Conservation (phyloP, 371 early-diverging fungal species). For the Sanchytrium tribonematis region DNA sequence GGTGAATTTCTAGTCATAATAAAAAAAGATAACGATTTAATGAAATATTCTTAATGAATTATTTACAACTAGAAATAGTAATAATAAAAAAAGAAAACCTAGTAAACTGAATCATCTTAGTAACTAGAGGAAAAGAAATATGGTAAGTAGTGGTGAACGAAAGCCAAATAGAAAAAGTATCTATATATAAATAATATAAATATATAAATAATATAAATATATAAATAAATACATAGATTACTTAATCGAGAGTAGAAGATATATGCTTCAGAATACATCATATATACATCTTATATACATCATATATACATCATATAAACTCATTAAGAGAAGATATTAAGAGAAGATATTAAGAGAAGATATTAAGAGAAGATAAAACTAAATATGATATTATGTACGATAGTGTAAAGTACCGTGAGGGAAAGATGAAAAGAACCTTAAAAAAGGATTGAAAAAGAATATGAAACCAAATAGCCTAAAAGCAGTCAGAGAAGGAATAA, state of each 20-base stretch:
- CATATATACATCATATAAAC: no score
- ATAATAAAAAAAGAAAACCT: conserved; percentile 22
- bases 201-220: no score
- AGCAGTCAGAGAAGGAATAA: conserved; percentile 6
- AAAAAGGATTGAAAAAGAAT: conserved; percentile 23
- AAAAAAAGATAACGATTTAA: conserved; percentile 22
- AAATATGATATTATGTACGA: conserved; percentile 23
- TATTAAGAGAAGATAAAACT: conserved; percentile 22
- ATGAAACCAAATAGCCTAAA: conserved; percentile 23
- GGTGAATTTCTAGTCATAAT: conserved; percentile 11
- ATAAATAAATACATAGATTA: no score
- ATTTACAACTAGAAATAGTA: conserved; percentile 10
- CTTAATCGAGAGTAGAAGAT: neutral
- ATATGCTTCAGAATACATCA: neutral
- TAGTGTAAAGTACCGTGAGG: conserved; percentile 32
- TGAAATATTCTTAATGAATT: conserved; percentile 9
- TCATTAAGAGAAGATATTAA: conserved; percentile 16
- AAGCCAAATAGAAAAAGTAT: conserved; percentile 7
- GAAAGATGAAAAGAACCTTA: conserved; percentile 24
- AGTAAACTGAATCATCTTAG: conserved; percentile 31
- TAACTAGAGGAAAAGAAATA: conserved; percentile 27
- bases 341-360: conserved; percentile 17
- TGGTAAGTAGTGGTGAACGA: conserved; percentile 31
- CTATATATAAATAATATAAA: no score
- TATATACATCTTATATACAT: no score